Percentiles rank a stretch among this genome's conserved stretches.
These are phyloP conservation scores for Periconia sp. DNA, from an alignment of 2,329 filamentous ascomycete genomes.

Conservation along the genomic window DNA sequence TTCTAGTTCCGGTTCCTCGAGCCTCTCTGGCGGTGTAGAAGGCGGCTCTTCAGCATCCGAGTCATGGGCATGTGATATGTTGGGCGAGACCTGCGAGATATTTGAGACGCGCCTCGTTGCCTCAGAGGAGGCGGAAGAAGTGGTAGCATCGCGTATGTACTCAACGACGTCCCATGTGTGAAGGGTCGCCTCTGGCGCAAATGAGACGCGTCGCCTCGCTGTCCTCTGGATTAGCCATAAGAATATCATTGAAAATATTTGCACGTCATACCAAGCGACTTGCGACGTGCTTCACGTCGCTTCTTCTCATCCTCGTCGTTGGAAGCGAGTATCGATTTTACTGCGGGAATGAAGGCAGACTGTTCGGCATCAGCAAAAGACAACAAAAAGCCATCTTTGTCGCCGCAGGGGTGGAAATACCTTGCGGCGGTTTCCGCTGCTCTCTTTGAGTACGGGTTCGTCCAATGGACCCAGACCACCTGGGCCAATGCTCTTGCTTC, in stretches of 20 bases:
- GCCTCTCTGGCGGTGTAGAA: slow-evolving; percentile 67
- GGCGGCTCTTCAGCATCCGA: slow-evolving; percentile 63
- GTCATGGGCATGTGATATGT: slow-evolving; percentile 39
- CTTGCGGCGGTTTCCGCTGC: slow-evolving; percentile 78
- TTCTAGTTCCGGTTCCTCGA: slow-evolving; percentile 65
- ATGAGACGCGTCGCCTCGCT: slow-evolving; percentile 91
- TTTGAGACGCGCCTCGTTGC: slow-evolving; percentile 76
- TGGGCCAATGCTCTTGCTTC: slow-evolving; percentile 95
- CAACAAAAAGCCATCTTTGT: no score
- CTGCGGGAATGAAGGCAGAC: slow-evolving; percentile 56
- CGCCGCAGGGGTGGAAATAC: slow-evolving; percentile 53
- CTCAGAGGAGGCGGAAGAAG: slow-evolving; percentile 73
- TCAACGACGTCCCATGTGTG: slow-evolving; percentile 98
- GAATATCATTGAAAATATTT: neutral
- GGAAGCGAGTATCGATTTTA: slow-evolving; percentile 63
- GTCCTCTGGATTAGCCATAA: slow-evolving; percentile 18
- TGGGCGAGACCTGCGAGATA: slow-evolving; percentile 47
- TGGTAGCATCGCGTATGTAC: slow-evolving; percentile 84
- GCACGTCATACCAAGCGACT: slow-evolving; percentile 71
- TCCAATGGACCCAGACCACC: slow-evolving; percentile 89
- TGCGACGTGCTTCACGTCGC: slow-evolving; percentile 84
- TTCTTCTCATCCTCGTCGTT: slow-evolving; percentile 65
- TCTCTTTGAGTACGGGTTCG: slow-evolving; percentile 74
- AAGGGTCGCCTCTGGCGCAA: slow-evolving; percentile 94
- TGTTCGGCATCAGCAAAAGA: slow-evolving; percentile 29